phyloP scores from a whole-genome alignment of 2,329 filamentous ascomycete genomes.

The Trichoderma hamatum region DNA sequence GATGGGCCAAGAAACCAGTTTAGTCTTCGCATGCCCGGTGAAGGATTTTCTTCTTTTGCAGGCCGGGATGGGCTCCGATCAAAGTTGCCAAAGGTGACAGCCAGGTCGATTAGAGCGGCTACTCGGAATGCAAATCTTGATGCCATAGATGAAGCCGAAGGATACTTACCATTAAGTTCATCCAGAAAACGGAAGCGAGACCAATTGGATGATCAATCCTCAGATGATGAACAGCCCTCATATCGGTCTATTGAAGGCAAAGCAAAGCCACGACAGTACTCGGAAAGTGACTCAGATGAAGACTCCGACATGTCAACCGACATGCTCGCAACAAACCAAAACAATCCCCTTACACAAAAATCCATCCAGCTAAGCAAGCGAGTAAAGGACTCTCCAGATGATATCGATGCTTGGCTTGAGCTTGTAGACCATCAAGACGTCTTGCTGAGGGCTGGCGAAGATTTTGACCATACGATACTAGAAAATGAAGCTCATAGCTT shows the following conservation, averaged over 20 bases:
- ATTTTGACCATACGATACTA: constrained; percentile 50
- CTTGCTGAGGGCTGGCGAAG: constrained; percentile 58
- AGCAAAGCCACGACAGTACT: constrained; percentile 52
- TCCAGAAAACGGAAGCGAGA: constrained; percentile 49
- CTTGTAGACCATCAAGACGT: constrained; percentile 78
- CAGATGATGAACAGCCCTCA: constrained; percentile 53
- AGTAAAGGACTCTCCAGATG: constrained; percentile 66
- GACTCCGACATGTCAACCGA: constrained; percentile 49
- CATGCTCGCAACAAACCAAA: constrained; percentile 38
- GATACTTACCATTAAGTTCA: constrained; percentile 53
- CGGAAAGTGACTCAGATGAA: constrained; percentile 55
- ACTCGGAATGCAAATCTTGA: constrained; percentile 32
- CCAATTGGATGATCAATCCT: constrained; percentile 41
- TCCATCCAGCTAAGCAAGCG: constrained; percentile 64
- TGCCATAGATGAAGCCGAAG: constrained; percentile 39
- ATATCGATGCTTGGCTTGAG: constrained; percentile 74
- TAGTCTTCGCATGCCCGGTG: constrained; percentile 50
- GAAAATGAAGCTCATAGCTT: constrained; percentile 67
- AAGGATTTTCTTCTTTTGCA: constrained; percentile 38
- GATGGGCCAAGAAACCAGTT: constrained; percentile 62
- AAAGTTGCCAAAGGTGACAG: constrained; percentile 43
- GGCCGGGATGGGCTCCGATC: constrained; percentile 55
- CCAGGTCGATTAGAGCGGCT: constrained; percentile 47
- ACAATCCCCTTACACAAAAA: constrained; percentile 54
- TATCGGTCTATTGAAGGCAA: constrained; percentile 70